phyloP scores from a whole-genome alignment of 78 protist genomes.

The Planoprotostelium fungivorum region DNA sequence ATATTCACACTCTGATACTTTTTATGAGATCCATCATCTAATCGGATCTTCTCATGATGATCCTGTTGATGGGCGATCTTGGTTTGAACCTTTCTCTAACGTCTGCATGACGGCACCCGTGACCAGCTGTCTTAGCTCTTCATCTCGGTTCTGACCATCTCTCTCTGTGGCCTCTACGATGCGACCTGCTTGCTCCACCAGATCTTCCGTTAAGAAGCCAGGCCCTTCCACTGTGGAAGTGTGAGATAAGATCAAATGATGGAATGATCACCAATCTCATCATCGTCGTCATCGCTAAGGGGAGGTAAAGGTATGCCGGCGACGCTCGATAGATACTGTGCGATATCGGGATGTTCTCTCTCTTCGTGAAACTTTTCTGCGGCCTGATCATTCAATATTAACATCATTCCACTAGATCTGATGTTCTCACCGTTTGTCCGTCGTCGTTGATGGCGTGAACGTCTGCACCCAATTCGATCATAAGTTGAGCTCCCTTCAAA shows the following conservation, averaged over 20 bases:
- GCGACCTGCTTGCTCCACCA: not conserved
- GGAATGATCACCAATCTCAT: not conserved
- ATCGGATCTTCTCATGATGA: too few relatives aligned
- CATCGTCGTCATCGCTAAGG: not conserved
- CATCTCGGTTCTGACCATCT: not conserved
- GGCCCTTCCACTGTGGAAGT: not conserved
- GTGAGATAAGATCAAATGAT: not conserved
- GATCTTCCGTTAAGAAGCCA: not conserved
- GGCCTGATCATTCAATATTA: not conserved
- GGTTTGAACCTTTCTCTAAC: too few relatives aligned
- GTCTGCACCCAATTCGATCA: not conserved
- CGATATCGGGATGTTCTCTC: not conserved
- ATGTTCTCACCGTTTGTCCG: not conserved
- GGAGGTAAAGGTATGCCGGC: not conserved
- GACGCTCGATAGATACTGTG: not conserved
- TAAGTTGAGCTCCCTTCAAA: not conserved
- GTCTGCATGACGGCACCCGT: too few relatives aligned
- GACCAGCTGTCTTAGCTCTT: not conserved
- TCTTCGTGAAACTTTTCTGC: not conserved
- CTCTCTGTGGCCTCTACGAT: not conserved
- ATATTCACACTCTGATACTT: too few relatives aligned
- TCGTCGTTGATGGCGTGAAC: not conserved
- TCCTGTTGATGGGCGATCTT: too few relatives aligned
- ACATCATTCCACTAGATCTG: not conserved
- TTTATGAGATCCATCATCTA: too few relatives aligned